Evolutionary conservation across 2,329 filamentous ascomycete genomes (phyloP).

Genomic region (Sclerotiophoma versabilis): DNA sequence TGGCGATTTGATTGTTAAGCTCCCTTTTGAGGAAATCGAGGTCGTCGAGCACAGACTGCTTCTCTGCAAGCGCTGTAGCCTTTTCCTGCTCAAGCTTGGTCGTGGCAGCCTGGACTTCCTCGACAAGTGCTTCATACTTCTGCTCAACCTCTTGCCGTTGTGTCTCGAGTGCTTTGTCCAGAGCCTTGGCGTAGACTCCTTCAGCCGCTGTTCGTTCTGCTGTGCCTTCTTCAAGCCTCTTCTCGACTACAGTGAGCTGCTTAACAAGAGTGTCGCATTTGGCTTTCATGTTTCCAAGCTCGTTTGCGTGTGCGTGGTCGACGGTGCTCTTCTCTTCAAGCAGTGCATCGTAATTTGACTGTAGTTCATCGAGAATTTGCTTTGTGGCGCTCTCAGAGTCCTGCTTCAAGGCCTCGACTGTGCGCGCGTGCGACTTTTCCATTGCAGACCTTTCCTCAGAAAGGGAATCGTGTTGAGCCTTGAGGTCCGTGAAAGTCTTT

Average conservation of each 20-base stretch:
- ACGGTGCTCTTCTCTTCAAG: slow-evolving; percentile 26
- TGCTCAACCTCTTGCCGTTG: slow-evolving; percentile 41
- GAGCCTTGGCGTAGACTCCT: slow-evolving; percentile 31
- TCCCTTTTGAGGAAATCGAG: slow-evolving; percentile 34
- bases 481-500: slow-evolving; percentile 39
- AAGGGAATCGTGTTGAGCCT: slow-evolving; percentile 38
- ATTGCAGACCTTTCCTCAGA: slow-evolving; percentile 40
- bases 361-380: slow-evolving; percentile 35
- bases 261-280: slow-evolving; percentile 29
- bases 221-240: slow-evolving; percentile 23
- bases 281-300: slow-evolving; percentile 28
- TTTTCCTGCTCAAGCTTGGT: slow-evolving; percentile 40
- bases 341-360: slow-evolving; percentile 33
- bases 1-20: slow-evolving; percentile 27
- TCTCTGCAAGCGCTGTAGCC: slow-evolving; percentile 29
- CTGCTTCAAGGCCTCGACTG: slow-evolving; percentile 40
- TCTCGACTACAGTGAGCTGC: slow-evolving; percentile 34
- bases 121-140: slow-evolving; percentile 39
- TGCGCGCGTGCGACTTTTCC: slow-evolving; percentile 39
- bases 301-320: slow-evolving; percentile 26
- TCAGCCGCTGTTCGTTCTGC: slow-evolving; percentile 27
- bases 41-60: slow-evolving; percentile 37
- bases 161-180: slow-evolving; percentile 21
- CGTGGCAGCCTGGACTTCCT: slow-evolving; percentile 37
- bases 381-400: slow-evolving; percentile 40